Evolutionary conservation across 2,329 filamentous ascomycete species (phyloP), one percentile per base, ranked within the genome.

Genomic region (Colletotrichum sp.): DNA sequence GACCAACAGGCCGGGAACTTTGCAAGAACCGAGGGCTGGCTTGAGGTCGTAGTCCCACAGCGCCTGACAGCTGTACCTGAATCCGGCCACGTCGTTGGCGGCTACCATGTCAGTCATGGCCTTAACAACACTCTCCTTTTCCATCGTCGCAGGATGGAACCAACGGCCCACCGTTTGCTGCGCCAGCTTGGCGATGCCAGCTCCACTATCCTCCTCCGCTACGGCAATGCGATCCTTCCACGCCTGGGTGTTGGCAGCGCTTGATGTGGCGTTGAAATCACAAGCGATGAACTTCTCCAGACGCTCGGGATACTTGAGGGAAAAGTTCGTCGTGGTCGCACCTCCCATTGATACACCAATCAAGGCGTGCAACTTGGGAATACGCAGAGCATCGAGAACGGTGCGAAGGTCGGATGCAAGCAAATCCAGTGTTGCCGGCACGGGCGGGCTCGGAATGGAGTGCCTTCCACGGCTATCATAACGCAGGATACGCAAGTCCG

Each of bases 271-370:
- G 83, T 96, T 96, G 81, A 95, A 98, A 84, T 97, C 95, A 83
- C 95, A 96, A 5, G 93, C 90, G 26, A 96, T 87, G 82, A 96
- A 94, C 8, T 88, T 88, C 3, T 80, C 82, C 16, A 95, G 85
- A 59, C 91, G 88, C 2, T 86, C 78, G 0, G 94, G 93, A 80
- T 95, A 89, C 55, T 88, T 88, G 67, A 98, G 90, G 0, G 94
- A 93, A 68, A 94, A 92, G 81, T 94, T 93, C 66, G 97, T 89
- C 1, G 93, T 89, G 2, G 95, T 97, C 3, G 93, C 95, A 69
- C 95, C 95, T 78, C 95, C 95, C 83, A 97, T 92, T 44, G 93
- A 95, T 5, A 98, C 95, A 24, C 95, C 95, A 24, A 97, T 87
- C 1, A 96, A 86, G 0, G 90, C 88, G 39, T 93, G 90, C 0